These are phyloP conservation scores for Leishmania amazonensis DNA, from an alignment of 208 protist genomes.

Conservation along the genomic window DNA sequence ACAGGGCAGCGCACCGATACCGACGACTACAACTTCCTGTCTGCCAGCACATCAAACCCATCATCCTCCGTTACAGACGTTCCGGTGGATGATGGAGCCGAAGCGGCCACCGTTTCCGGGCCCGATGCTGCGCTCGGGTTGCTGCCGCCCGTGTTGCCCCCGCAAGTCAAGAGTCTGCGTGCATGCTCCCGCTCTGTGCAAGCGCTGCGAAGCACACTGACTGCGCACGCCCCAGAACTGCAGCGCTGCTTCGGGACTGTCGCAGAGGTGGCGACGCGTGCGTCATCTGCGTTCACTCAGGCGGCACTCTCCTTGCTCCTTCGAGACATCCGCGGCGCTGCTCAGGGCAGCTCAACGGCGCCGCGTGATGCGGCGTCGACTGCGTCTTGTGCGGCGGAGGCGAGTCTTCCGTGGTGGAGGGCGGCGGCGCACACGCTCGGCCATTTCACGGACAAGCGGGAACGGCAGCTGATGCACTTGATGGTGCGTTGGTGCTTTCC, in stretches of 20 bases:
- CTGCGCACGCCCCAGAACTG: slow-evolving; percentile 1
- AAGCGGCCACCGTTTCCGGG: neutral
- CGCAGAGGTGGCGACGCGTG: slow-evolving; percentile 3
- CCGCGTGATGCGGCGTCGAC: neutral
- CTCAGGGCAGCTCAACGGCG: neutral
- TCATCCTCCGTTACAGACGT: neutral
- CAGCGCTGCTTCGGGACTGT: slow-evolving; percentile 6
- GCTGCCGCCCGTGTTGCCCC: neutral
- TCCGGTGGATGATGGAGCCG: neutral
- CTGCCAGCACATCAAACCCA: neutral
- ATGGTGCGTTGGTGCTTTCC: slow-evolving; percentile 49
- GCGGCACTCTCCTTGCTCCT: slow-evolving; percentile 9
- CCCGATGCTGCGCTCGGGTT: neutral
- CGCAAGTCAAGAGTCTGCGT: too few relatives aligned
- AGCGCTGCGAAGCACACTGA: neutral
- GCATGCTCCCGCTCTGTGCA: neutral
- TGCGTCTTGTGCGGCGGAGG: neutral
- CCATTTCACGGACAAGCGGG: slow-evolving; percentile 11
- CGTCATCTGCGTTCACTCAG: slow-evolving; percentile 5
- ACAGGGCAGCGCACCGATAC: slow-evolving; percentile 54
- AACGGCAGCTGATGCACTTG: slow-evolving; percentile 30
- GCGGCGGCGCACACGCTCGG: slow-evolving; percentile 5
- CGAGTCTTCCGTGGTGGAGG: slow-evolving; percentile 2
- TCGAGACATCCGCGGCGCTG: slow-evolving; percentile 13
- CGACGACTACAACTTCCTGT: slow-evolving; percentile 27